Evolutionary conservation across 2,329 filamentous ascomycete genomes (phyloP).

Genomic region (Cucurbitaria berberidis): DNA sequence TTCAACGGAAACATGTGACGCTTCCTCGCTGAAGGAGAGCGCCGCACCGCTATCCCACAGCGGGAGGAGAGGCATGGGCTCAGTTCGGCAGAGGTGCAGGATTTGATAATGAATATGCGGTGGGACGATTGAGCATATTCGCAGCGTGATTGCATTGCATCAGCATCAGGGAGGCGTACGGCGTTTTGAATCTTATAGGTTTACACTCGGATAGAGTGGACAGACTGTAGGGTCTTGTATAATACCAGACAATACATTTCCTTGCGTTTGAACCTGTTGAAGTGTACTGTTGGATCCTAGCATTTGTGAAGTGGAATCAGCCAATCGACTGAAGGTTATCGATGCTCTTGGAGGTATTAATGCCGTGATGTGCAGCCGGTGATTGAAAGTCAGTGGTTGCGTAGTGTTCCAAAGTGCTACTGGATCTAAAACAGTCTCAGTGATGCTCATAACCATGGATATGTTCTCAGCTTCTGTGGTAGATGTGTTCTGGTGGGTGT

Average conservation of each 20-base stretch:
- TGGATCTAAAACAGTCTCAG: no score
- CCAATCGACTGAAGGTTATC: no score
- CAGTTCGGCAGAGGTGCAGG: conserved; percentile 30
- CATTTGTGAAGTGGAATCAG: no score
- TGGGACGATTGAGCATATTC: conserved; percentile 34
- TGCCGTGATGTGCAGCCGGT: no score
- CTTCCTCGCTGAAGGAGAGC: conserved; percentile 18
- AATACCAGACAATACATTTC: not conserved
- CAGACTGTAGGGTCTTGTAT: not conserved
- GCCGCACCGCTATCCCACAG: not conserved
- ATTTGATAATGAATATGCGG: conserved; percentile 36
- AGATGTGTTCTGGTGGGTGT: no score
- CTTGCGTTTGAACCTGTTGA: not conserved
- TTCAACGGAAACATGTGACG: conserved; percentile 44
- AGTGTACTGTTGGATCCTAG: no score
- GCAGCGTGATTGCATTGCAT: not conserved
- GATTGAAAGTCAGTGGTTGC: no score
- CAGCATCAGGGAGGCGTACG: not conserved
- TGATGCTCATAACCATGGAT: no score
- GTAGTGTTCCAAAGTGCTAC: no score
- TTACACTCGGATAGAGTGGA: not conserved
- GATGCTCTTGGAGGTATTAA: no score
- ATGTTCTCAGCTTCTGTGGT: no score
- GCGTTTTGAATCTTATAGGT: not conserved
- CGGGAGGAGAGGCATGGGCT: conserved; percentile 7